phyloP scores from a whole-genome alignment of 305 asterid genomes.

The Fraxinus platypoda region DNA sequence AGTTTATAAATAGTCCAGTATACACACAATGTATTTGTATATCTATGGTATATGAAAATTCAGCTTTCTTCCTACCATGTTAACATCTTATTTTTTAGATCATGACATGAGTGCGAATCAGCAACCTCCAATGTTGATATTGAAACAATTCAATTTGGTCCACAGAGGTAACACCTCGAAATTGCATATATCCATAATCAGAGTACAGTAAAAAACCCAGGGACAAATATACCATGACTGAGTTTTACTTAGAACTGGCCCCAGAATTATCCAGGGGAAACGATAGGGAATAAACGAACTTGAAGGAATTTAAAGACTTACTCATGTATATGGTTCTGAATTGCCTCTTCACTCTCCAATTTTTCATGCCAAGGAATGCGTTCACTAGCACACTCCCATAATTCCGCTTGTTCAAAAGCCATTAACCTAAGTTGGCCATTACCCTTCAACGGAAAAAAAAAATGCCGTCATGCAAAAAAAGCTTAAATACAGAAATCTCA shows the following conservation, averaged over 20 bases:
- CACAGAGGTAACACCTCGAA: background rate
- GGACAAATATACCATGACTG: background rate
- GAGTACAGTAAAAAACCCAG: background rate
- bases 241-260: background rate
- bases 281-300: constrained; percentile 6
- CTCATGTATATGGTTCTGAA: constrained; percentile 96
- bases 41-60: background rate
- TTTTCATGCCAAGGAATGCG: constrained; percentile 96
- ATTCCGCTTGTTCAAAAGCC: constrained; percentile 91
- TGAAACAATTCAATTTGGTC: constrained; percentile 4
- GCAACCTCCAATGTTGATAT: constrained; percentile 5
- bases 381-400: constrained; percentile 84
- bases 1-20: background rate
- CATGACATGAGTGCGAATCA: background rate
- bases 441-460: constrained; percentile 42
- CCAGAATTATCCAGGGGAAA: background rate
- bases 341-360: constrained; percentile 89
- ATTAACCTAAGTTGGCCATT: constrained; percentile 74
- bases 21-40: background rate
- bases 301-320: constrained; percentile 41
- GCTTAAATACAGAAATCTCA: constrained; percentile 22
- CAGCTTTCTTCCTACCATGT: background rate
- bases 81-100: background rate
- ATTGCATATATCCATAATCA: background rate
- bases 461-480: background rate